A percentile compares a stretch with the other conserved stretches of the same genome.
Evolutionary conservation across 2,329 filamentous ascomycete genomes (phyloP).

Genomic region (Macroventuria anomochaeta): DNA sequence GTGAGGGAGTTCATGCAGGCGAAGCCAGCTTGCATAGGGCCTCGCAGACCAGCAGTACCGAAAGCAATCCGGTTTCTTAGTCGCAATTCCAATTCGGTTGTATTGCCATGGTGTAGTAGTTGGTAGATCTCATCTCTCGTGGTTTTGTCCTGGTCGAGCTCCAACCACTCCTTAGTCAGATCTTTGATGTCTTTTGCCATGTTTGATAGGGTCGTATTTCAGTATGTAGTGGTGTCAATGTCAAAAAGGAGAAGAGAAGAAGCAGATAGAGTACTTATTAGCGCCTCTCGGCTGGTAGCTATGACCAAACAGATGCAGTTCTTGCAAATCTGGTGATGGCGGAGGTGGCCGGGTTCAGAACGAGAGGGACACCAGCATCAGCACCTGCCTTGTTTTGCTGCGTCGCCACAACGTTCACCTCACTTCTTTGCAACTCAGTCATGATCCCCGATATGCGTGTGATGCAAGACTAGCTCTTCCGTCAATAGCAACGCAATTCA

Average conservation of each 20-base stretch:
- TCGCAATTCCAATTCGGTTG: constrained; percentile 59
- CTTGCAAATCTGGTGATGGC: constrained; percentile 36
- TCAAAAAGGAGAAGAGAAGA: not conserved
- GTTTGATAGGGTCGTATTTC: not conserved
- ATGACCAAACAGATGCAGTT: constrained; percentile 20
- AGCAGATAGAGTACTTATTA: constrained; percentile 7
- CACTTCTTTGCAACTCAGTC: not conserved
- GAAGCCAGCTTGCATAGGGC: constrained; percentile 71
- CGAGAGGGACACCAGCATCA: constrained; percentile 1
- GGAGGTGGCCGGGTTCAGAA: constrained; percentile 33
- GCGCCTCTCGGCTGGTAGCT: constrained; percentile 7
- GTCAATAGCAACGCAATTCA: not conserved
- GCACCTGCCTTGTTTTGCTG: constrained; percentile 5
- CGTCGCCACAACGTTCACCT: not conserved
- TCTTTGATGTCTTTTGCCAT: constrained; percentile 48
- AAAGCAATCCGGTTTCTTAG: constrained; percentile 65
- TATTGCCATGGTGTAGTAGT: constrained; percentile 56
- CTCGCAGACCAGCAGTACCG: constrained; percentile 67
- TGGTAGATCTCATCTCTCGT: constrained; percentile 63
- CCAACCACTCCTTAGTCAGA: constrained; percentile 64
- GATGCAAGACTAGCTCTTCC: not conserved
- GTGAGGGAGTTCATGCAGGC: constrained; percentile 66
- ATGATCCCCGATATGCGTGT: not conserved
- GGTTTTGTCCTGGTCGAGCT: constrained; percentile 61
- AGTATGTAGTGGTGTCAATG: not conserved